Base-by-base conservation (phyloP, 2,329 filamentous ascomycete species). In the Paraconiothyrium sp. region DNA sequence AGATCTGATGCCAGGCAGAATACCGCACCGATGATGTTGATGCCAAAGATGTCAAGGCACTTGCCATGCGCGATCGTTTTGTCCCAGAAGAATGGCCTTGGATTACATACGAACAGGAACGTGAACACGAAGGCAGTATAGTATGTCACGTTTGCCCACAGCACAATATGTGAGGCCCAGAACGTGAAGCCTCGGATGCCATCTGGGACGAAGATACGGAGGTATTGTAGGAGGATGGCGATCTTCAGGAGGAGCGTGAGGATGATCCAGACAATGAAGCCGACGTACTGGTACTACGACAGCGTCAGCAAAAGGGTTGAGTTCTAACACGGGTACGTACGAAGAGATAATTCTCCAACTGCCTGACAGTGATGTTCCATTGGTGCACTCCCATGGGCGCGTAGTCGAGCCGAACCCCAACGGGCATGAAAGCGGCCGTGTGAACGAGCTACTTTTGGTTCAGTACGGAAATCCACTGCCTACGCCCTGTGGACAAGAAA, bases 121-220 rank as follows among this genome's bases (percentile, higher is more conserved):
- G 22, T 47, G 20, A 47, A 24, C 7, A 20, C 22, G 44, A 24
- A 47, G 20, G 44, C n/a, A n/a, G 22, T 27, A 14, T 47, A 47
- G 44, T 47, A 47, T 3, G 44, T 27, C 9, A 47, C 20, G 9
- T 47, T 47, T 27, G 44, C 44, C 44, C 44, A 47, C 1, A 47
- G 44, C 10, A 47, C 44, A n/a, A 47, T 27, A 27, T 47, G 44
- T 14, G 22, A 27, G 44, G 44, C 44, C 44, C 44, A 47, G 44
- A 47, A 47, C 8, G 44, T 47, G 22, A 47, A 47, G 4, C 44
- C 44, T 24, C 44, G 44, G 4, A n/a, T 47, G 8, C 44, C 44
- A 27, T 10, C 7, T 24, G 44, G 44, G 22, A 27, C 22, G 44
- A 47, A 47, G 20, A 47, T 47, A 14, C 44, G 44, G 10, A 47